These are phyloP conservation scores for Spinellus fusiger DNA, from an alignment of 192 early-diverging fungal genomes.

Conservation along the genomic window DNA sequence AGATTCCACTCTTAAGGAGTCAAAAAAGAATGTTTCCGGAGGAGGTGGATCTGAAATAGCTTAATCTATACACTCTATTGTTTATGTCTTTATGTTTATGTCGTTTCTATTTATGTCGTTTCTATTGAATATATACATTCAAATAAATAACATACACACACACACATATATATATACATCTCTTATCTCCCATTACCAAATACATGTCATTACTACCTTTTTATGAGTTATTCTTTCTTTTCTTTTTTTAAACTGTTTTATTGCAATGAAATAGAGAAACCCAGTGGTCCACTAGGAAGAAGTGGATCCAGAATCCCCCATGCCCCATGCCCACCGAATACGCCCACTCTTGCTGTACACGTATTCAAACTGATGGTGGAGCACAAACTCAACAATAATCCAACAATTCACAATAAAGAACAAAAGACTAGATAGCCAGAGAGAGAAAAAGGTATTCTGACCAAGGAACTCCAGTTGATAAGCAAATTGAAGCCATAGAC, in stretches of 20 bases:
- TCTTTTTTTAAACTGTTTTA: neutral
- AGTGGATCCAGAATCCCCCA: constrained; percentile 21
- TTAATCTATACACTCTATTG: neutral
- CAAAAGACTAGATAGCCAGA: constrained; percentile 67
- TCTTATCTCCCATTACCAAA: no score
- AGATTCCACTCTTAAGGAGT: neutral
- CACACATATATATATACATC: no score
- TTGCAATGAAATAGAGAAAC: neutral
- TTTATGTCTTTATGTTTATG: neutral
- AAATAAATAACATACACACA: no score
- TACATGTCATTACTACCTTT: no score
- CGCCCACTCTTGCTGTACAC: constrained; percentile 42
- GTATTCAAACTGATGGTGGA: constrained; percentile 39
- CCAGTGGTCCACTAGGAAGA: neutral
- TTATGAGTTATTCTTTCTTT: neutral
- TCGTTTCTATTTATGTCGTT: neutral
- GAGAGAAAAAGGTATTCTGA: constrained; percentile 66
- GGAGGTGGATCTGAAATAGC: neutral
- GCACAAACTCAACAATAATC: constrained; percentile 57
- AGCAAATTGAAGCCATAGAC: constrained; percentile 78
- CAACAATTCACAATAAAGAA: constrained; percentile 72
- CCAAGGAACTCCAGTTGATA: constrained; percentile 87
- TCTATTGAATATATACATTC: neutral
- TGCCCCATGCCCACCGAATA: constrained; percentile 44
- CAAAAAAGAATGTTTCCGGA: neutral